Percentiles rank a stretch among this genome's conserved stretches.
Conservation (phyloP, 2,329 filamentous ascomycete species). For the Aspergillaceae sp. region DNA sequence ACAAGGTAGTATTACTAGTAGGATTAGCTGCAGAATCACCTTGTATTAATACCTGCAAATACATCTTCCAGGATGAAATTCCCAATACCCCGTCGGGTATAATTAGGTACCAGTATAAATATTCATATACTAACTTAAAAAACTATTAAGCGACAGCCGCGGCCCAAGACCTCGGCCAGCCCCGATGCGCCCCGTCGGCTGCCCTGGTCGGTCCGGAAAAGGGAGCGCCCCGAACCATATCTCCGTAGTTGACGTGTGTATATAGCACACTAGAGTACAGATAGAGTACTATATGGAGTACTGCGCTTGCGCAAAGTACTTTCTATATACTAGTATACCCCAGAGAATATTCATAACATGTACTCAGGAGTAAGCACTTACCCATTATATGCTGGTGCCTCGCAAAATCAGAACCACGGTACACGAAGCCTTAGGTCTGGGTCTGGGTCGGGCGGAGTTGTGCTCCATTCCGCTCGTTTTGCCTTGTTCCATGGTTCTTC, state of each 20-base stretch:
- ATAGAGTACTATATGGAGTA: too few relatives aligned
- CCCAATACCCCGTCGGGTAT: neutral
- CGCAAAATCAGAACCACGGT: neutral
- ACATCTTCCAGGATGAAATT: neutral
- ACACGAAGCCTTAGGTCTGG: neutral
- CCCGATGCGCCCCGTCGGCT: neutral
- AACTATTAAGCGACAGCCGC: conserved; percentile 10
- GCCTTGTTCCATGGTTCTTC: neutral
- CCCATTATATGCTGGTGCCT: neutral
- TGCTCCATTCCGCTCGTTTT: neutral
- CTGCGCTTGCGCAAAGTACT: too few relatives aligned
- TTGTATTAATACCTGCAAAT: neutral
- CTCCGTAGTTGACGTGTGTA: conserved; percentile 16
- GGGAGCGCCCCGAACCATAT: conserved; percentile 24
- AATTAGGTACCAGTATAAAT: neutral
- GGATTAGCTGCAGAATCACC: neutral
- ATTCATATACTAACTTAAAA: conserved; percentile 5
- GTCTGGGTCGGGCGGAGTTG: neutral
- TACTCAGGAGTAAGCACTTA: too few relatives aligned
- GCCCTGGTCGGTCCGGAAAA: conserved; percentile 1
- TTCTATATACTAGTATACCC: too few relatives aligned
- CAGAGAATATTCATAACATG: too few relatives aligned
- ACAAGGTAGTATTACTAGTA: too few relatives aligned
- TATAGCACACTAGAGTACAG: neutral
- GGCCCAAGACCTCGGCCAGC: neutral